A percentile compares a stretch with the other conserved stretches of the same genome.
Conservation (phyloP, 2,329 filamentous ascomycete genomes). For the Grosmannia clavigera region DNA sequence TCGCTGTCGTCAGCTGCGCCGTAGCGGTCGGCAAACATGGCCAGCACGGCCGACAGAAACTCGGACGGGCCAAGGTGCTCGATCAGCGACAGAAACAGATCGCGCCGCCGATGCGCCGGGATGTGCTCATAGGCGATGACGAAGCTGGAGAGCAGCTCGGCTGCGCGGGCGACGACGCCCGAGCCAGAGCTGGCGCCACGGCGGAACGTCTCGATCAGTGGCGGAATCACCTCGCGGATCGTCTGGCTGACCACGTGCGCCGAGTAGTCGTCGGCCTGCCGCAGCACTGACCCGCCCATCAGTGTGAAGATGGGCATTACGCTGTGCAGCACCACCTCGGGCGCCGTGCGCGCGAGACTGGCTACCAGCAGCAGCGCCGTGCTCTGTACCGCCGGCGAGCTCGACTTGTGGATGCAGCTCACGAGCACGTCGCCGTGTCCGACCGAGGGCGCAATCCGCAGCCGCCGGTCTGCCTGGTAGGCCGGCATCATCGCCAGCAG, state of each 20-base stretch:
- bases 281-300: constrained; percentile 83
- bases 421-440: constrained; percentile 85
- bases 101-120: constrained; percentile 69
- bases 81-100: constrained; percentile 73
- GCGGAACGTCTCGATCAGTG: constrained; percentile 73
- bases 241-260: constrained; percentile 93
- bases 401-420: constrained; percentile 83
- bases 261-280: constrained; percentile 92
- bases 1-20: constrained; percentile 60
- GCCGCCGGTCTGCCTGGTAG: constrained; percentile 47
- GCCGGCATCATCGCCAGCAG: constrained; percentile 74
- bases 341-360: constrained; percentile 72
- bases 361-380: constrained; percentile 80
- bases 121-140: constrained; percentile 95
- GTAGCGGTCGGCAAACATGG: constrained; percentile 86
- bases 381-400: constrained; percentile 89
- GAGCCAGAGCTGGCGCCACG: constrained; percentile 53
- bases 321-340: constrained; percentile 85
- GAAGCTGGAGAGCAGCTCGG: constrained; percentile 88
- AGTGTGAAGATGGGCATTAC: constrained; percentile 99
- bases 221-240: constrained; percentile 86
- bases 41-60: constrained; percentile 75
- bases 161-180: constrained; percentile 62
- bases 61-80: constrained; percentile 76
- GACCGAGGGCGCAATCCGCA: constrained; percentile 62